Base-by-base conservation (phyloP, 2,329 filamentous ascomycete species). In the Periconia sp. region DNA sequence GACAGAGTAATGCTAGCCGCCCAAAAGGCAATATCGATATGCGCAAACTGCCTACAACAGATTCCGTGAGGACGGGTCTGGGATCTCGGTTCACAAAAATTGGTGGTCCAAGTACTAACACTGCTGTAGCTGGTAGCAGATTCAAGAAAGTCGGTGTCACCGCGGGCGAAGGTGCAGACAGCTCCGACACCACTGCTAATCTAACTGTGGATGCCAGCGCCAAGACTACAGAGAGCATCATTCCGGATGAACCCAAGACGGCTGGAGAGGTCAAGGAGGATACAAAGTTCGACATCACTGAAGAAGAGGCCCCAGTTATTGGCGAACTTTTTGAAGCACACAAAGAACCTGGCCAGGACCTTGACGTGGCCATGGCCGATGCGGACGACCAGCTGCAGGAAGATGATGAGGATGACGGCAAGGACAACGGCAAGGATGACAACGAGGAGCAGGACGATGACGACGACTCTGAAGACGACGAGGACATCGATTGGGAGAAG, bases 91-190 rank as follows among this genome's bases (percentile, higher is more conserved):
- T 72, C 48, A 69, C 58, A 0, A 69, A 68, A 49, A 60, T 70
- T 46, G 67, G 66, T 1, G 62, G 58, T 2, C 33, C 33, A 8
- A 27, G 10, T 6, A 31, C 45, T 3, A 47, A 40, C 5, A 56
- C 66, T 19, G 64, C 60, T 11, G 57, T 17, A 60, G 56, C 49
- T 18, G 61, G 60, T 1, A 75, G 76, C 0, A 82, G 85, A 0
- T 85, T 87, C 62, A 89, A 92, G 75, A 94, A 93, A 68, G 87
- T 88, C 1, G 90, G 90, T 1, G 65, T 64, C n/a, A 57, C 54
- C 6, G 66, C 65, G 17, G 47, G 58, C 18, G 50, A 54, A 41
- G 27, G 18, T 11, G 27, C 23, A 48, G 10, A 41, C 37, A 11
- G 42, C 23, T 27, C 23, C 23, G 23, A 27, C 8, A 27, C 23